phyloP scores from a whole-genome alignment of 164 flowering plant genomes.

The Piper longum region DNA sequence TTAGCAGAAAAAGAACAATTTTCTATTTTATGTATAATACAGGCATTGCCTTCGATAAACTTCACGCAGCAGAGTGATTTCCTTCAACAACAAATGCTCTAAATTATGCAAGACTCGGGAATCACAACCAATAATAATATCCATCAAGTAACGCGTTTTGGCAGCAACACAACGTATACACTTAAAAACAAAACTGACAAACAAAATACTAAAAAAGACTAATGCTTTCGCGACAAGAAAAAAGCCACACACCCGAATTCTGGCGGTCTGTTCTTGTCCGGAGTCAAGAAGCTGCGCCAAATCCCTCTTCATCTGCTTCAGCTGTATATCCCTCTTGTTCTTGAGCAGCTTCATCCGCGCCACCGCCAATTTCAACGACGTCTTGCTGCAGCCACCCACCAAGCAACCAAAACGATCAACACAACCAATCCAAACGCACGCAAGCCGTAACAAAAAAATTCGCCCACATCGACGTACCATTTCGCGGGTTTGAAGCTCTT shows the following conservation, averaged over 20 bases:
- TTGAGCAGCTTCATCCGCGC: slow-evolving; percentile 75
- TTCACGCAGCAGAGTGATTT: too few relatives aligned
- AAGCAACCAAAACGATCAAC: slow-evolving; percentile 4
- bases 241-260: slow-evolving; percentile 48
- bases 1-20: too few relatives aligned
- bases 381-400: slow-evolving; percentile 48
- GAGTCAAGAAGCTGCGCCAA: slow-evolving; percentile 74
- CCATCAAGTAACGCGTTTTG: too few relatives aligned
- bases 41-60: too few relatives aligned
- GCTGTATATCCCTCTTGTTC: slow-evolving; percentile 60
- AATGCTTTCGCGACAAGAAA: background rate
- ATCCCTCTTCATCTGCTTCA: slow-evolving; percentile 65
- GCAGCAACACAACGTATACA: too few relatives aligned
- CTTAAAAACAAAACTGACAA: too few relatives aligned
- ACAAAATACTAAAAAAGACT: too few relatives aligned
- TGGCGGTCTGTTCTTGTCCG: slow-evolving; percentile 72
- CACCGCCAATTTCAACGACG: slow-evolving; percentile 55
- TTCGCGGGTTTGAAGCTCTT: slow-evolving; percentile 78
- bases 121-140: too few relatives aligned
- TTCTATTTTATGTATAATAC: too few relatives aligned
- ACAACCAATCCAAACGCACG: background rate
- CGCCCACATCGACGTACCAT: slow-evolving; percentile 33
- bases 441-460: background rate
- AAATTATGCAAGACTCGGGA: too few relatives aligned
- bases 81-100: too few relatives aligned